Percentiles rank a stretch among this genome's conserved stretches.
Conservation (phyloP, 2,329 filamentous ascomycete genomes). For the Epichloe sylvatica region DNA sequence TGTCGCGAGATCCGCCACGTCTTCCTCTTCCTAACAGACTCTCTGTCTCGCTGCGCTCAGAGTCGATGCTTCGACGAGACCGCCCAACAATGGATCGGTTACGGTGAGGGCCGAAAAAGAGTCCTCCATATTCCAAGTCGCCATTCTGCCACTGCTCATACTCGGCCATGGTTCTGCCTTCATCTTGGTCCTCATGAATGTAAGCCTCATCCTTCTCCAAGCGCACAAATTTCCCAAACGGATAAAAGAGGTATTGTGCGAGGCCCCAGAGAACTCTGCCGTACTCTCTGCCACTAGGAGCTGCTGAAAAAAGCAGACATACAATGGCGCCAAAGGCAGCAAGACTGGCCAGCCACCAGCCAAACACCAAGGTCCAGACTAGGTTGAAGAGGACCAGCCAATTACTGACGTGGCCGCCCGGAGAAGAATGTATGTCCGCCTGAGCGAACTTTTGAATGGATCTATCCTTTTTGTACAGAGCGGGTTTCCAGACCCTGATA, state of each 20-base stretch:
- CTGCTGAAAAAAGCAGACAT: slow-evolving; percentile 68
- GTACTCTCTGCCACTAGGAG: slow-evolving; percentile 71
- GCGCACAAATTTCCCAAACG: slow-evolving; percentile 91
- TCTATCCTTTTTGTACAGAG: slow-evolving; percentile 91
- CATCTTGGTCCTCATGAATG: slow-evolving; percentile 83
- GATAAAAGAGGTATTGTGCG: slow-evolving; percentile 79
- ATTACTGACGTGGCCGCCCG: slow-evolving; percentile 69
- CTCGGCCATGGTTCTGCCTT: slow-evolving; percentile 92
- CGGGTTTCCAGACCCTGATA: slow-evolving; percentile 97
- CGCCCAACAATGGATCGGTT: slow-evolving; percentile 72
- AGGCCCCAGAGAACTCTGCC: slow-evolving; percentile 74
- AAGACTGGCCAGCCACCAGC: slow-evolving; percentile 84
- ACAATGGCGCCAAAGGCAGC: slow-evolving; percentile 59
- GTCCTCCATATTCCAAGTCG: slow-evolving; percentile 83
- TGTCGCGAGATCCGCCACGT: slow-evolving; percentile 33
- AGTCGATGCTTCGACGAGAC: slow-evolving; percentile 78
- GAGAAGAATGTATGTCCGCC: slow-evolving; percentile 90
- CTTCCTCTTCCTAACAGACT: slow-evolving; percentile 59
- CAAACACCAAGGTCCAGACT: slow-evolving; percentile 80
- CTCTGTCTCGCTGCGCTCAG: slow-evolving; percentile 69
- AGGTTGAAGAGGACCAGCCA: slow-evolving; percentile 84
- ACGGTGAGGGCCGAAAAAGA: slow-evolving; percentile 82
- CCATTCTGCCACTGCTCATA: slow-evolving; percentile 99
- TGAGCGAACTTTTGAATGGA: slow-evolving; percentile 95
- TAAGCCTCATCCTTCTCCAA: slow-evolving; percentile 91